Conservation (phyloP, 345 rosid species). For the Syzygium aqueum region DNA sequence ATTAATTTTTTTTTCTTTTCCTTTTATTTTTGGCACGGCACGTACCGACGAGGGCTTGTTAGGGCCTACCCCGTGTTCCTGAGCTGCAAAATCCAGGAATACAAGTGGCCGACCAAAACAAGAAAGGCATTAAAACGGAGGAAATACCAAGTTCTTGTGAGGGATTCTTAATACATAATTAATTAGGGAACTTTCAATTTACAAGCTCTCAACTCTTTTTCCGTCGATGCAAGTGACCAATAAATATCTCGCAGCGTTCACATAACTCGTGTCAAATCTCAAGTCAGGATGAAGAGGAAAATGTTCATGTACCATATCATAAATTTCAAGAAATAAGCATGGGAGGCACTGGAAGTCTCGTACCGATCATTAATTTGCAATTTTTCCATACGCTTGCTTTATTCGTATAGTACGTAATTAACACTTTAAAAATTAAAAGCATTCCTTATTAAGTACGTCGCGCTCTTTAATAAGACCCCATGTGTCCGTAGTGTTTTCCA, state of each 20-base stretch:
- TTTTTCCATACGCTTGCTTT: background rate
- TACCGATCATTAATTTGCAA: background rate
- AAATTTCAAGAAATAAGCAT: background rate
- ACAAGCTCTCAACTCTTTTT: background rate
- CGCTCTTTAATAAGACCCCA: background rate
- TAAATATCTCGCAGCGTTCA: background rate
- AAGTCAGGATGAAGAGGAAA: background rate
- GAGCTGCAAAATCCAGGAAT: too few relatives aligned
- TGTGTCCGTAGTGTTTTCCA: background rate
- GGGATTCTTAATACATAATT: background rate
- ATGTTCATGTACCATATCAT: background rate
- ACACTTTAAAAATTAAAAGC: background rate
- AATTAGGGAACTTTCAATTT: background rate
- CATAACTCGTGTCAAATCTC: rapidly evolving
- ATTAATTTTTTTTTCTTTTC: rapidly evolving
- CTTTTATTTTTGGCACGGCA: background rate
- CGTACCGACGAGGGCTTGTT: too few relatives aligned
- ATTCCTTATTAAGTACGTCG: background rate
- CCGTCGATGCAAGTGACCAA: background rate
- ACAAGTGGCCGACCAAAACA: too few relatives aligned
- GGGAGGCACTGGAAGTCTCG: too few relatives aligned
- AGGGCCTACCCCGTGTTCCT: too few relatives aligned
- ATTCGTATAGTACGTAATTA: background rate
- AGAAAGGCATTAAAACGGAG: background rate
- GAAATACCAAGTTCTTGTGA: background rate